Evolutionary conservation across 768 basidiomycete genomes (phyloP), one percentile per base, ranked within the genome.

Genomic region (Hirschioporus abietinus): DNA sequence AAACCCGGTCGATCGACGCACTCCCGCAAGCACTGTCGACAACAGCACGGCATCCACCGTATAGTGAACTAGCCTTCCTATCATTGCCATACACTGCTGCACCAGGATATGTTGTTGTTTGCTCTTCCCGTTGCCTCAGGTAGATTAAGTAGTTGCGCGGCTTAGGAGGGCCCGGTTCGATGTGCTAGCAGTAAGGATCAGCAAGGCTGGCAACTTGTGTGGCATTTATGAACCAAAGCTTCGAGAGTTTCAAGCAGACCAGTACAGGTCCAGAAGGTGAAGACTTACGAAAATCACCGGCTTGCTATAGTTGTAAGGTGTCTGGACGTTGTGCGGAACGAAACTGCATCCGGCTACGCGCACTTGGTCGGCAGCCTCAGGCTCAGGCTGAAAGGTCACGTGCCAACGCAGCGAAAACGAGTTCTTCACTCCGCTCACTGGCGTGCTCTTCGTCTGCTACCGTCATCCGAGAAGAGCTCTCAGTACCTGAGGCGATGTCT

Each of bases 21-120:
- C 89, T 34, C 96, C 96, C 52, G 96, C 96, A 57, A 96, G 78
- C 7, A 98, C 84, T 15, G 96, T 93, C 18, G 95, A 95, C 42
- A 98, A 70, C 35, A 98, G 82, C 64, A 93, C 85, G 17, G 90
- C 91, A 74, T 98, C 96, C 60, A 92, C 78, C 26, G 91, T 84
- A 71, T 92, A 95, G 76, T 96, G 95, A 35, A 89, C 77, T 20
- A 97, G 76, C 76, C 87, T 85, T 71, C 93, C 95, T 35, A 92
- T 79, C 82, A 88, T 88, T n/a, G 60, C 42, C 42, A 52, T 52
- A 52, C 42, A 52, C 1, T 52, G 12, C 4, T 2, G 42, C 42
- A 20, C 20, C 12, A 10, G 12, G 12, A 10, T 15, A 15, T 1
- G 42, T 3, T 52, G 20, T 10, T 12, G 3, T 52, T n/a, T 52